Percentiles rank a stretch among this genome's conserved stretches.
phyloP scores from a whole-genome alignment of 106 monocot genomes.

The Dendrobium huoshanense region DNA sequence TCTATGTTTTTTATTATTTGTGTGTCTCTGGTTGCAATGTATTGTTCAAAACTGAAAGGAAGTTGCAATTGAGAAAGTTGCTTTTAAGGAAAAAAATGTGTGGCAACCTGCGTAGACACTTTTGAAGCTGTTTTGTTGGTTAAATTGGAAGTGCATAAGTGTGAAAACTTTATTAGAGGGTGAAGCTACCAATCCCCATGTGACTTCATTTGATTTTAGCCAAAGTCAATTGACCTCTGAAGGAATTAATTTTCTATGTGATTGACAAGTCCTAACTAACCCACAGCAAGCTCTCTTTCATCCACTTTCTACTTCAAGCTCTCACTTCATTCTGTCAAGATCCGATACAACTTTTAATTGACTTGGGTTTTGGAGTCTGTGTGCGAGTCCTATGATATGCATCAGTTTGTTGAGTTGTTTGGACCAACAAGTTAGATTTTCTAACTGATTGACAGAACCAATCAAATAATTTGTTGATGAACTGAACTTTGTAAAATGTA shows the following conservation, averaged over 20 bases:
- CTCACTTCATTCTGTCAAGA: background rate
- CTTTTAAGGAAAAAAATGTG: background rate
- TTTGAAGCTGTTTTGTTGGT: background rate
- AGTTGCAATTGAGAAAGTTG: background rate
- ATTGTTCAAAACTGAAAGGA: background rate
- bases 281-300: background rate
- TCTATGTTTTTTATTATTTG: background rate
- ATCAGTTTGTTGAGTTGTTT: background rate
- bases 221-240: background rate
- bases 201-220: background rate
- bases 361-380: background rate
- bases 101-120: background rate
- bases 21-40: background rate
- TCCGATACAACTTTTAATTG: background rate
- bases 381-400: background rate
- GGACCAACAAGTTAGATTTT: background rate
- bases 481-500: background rate
- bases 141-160: background rate
- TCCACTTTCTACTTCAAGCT: background rate
- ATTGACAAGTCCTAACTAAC: background rate
- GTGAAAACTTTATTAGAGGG: background rate
- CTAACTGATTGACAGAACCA: background rate
- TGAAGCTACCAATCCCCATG: background rate
- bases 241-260: background rate
- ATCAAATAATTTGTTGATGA: background rate